Evolutionary conservation across 108 stramenopile species (phyloP).

Genomic region (Pseudonitzschia multistriata): DNA sequence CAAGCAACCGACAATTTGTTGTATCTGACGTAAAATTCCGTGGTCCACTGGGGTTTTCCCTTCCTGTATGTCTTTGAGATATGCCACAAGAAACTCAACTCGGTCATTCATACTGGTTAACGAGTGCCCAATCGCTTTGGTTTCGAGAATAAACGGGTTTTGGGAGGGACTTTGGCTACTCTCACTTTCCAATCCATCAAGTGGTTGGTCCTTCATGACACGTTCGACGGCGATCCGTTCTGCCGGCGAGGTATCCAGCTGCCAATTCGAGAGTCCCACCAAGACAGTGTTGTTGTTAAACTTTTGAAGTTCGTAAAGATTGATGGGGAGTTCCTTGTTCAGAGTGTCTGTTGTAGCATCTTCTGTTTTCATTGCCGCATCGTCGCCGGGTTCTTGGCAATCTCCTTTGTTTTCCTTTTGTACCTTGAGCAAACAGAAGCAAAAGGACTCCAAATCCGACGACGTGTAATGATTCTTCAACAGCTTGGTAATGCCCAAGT

Average conservation of each 20-base stretch:
- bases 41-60: constrained; percentile 23
- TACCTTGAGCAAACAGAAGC: constrained; percentile 42
- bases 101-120: constrained; percentile 59
- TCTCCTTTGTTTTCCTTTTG: constrained; percentile 2
- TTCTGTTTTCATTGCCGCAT: constrained; percentile 9
- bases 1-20: constrained; percentile 26
- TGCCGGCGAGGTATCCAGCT: constrained; percentile 67
- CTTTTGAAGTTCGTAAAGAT: constrained; percentile 48
- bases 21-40: constrained; percentile 31
- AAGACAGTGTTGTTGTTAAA: constrained; percentile 35
- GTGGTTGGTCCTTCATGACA: constrained; percentile 58
- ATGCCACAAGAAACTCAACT: constrained; percentile 50
- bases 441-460: constrained; percentile 19
- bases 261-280: constrained; percentile 52
- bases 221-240: constrained; percentile 81
- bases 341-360: constrained; percentile 15
- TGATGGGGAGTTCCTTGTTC: constrained; percentile 51
- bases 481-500: constrained; percentile 47
- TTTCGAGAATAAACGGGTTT: constrained; percentile 25
- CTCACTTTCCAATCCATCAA: not conserved
- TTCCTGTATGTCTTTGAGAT: constrained; percentile 35
- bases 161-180: not conserved
- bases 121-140: constrained; percentile 36
- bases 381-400: not conserved
- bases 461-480: constrained; percentile 43